phyloP scores from a whole-genome alignment of 208 protist species.

The Wallacemonas sp. region DNA sequence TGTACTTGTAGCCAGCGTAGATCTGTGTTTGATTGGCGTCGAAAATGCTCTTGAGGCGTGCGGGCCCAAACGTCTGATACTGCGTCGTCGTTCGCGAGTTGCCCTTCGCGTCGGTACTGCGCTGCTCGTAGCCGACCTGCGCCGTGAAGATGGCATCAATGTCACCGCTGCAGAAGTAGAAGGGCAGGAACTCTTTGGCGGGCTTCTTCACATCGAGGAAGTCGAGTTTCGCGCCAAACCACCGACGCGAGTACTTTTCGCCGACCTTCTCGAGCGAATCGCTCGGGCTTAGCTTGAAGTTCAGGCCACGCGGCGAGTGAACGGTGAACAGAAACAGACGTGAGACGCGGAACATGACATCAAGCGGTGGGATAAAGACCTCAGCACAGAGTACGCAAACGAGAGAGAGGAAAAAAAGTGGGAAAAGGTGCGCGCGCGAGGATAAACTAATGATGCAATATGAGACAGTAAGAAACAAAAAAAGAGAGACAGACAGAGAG shows the following conservation, averaged over 20 bases:
- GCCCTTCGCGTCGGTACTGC: slow-evolving; percentile 26
- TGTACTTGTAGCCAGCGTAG: slow-evolving; percentile 92
- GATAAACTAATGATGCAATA: slow-evolving; percentile 1
- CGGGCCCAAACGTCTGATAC: slow-evolving; percentile 43
- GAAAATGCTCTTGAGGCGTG: slow-evolving; percentile 65
- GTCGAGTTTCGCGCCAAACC: slow-evolving; percentile 67
- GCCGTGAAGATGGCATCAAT: slow-evolving; percentile 61
- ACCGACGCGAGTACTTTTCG: slow-evolving; percentile 62
- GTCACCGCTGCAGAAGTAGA: slow-evolving; percentile 78
- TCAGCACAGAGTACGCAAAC: not conserved
- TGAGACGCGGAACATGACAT: slow-evolving; percentile 45
- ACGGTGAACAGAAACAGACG: slow-evolving; percentile 32
- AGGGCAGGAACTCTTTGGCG: slow-evolving; percentile 84
- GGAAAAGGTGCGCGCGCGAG: not conserved
- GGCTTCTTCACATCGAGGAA: slow-evolving; percentile 55
- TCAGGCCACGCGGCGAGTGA: slow-evolving; percentile 70
- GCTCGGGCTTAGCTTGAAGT: slow-evolving; percentile 54
- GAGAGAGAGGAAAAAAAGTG: slow-evolving; percentile 7
- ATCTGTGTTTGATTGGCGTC: slow-evolving; percentile 76
- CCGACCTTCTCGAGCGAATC: slow-evolving; percentile 47
- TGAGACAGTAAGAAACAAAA: not conserved
- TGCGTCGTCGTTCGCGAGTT: slow-evolving; percentile 27
- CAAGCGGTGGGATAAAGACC: too few species aligned
- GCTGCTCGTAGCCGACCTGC: slow-evolving; percentile 47
- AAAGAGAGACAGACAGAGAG: slow-evolving; percentile 2